Evolutionary conservation across 768 basidiomycete genomes (phyloP).

Genomic region (Lactarius evosmus): DNA sequence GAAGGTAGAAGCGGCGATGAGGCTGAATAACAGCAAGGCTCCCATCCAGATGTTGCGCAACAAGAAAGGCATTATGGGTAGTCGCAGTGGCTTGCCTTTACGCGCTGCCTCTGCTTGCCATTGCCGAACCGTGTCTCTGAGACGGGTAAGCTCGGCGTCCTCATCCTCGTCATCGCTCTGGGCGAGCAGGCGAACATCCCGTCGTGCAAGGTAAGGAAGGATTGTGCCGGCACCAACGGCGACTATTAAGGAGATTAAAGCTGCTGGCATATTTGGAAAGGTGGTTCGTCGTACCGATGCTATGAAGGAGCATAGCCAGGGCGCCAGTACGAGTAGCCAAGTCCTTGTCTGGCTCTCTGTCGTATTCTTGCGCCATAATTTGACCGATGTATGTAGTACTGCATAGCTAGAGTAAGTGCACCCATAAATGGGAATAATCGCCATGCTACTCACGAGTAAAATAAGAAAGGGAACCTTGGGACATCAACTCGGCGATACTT

Average conservation of each 20-base stretch:
- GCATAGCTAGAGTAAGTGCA: conserved; percentile 6
- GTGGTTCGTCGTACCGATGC: conserved; percentile 61
- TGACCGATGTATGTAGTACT: conserved; percentile 94
- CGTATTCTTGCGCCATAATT: conserved; percentile 81
- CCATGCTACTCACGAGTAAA: conserved; percentile 66
- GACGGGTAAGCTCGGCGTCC: conserved; percentile 67
- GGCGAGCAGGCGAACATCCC: conserved; percentile 76
- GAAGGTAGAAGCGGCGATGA: conserved; percentile 81
- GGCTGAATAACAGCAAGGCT: conserved; percentile 74
- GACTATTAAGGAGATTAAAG: conserved; percentile 45
- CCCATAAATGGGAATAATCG: conserved; percentile 6
- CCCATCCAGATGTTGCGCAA: conserved; percentile 93
- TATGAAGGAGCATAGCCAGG: conserved; percentile 87
- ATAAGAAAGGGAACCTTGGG: conserved; percentile 88
- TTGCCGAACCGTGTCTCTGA: conserved; percentile 65
- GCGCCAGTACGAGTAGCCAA: conserved; percentile 82
- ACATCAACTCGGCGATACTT: conserved; percentile 15
- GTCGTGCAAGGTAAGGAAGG: conserved; percentile 76
- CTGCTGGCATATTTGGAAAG: conserved; percentile 19
- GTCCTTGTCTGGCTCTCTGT: conserved; percentile 74
- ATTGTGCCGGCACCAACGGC: conserved; percentile 79
- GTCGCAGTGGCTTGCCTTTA: conserved; percentile 65
- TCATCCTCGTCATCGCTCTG: conserved; percentile 68
- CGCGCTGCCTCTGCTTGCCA: conserved; percentile 86
- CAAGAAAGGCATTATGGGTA: conserved; percentile 89